Conservation (phyloP, 2,329 filamentous ascomycete species). For the Rhexocercosporidium sp. region DNA sequence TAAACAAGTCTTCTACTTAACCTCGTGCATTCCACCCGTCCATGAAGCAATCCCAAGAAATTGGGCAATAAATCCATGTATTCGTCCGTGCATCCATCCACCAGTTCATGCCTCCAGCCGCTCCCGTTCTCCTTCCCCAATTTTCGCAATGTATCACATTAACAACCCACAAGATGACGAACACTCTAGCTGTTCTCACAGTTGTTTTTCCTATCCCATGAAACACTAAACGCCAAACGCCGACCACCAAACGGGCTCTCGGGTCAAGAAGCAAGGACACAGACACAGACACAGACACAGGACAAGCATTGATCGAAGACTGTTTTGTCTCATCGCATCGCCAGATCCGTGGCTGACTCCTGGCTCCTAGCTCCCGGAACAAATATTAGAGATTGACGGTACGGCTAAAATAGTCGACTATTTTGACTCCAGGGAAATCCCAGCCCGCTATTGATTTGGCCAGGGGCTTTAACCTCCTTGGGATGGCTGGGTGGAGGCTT, state of each 20-base stretch:
- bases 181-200: slow-evolving; percentile 3
- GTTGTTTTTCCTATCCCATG: background rate
- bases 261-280: background rate
- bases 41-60: background rate
- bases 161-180: background rate
- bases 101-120: background rate
- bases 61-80: background rate
- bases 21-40: background rate
- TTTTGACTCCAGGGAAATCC: background rate
- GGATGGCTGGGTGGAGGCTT: background rate
- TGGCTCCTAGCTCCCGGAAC: too few relatives aligned
- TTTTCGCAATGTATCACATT: slow-evolving; percentile 10
- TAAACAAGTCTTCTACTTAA: background rate
- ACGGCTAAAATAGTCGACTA: too few relatives aligned
- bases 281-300: too few relatives aligned
- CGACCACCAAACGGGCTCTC: background rate
- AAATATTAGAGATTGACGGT: too few relatives aligned
- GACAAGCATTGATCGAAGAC: background rate
- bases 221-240: background rate
- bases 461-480: background rate
- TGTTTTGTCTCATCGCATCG: background rate
- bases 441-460: background rate
- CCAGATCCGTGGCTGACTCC: too few relatives aligned
- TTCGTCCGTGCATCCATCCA: background rate
- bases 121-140: background rate